Percentiles rank a stretch among this genome's conserved stretches.
These are phyloP conservation scores for Aristolochia contorta DNA, from an alignment of 164 flowering plant species.

Conservation along the genomic window DNA sequence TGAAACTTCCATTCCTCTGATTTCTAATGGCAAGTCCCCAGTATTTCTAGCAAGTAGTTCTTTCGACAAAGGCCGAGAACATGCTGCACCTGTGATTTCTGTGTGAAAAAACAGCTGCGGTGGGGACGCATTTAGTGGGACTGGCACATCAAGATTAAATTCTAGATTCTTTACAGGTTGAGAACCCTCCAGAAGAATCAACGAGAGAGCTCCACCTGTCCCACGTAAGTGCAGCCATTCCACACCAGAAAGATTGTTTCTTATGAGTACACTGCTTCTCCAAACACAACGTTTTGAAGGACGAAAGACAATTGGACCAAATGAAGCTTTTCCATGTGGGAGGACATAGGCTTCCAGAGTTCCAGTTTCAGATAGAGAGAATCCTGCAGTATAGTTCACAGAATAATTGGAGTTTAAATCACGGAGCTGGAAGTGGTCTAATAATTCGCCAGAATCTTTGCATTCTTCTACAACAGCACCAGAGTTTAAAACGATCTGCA, in stretches of 20 bases:
- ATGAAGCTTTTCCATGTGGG: conserved; percentile 45
- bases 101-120: conserved; percentile 13
- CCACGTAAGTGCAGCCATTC: conserved; percentile 69
- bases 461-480: conserved; percentile 55
- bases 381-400: conserved; percentile 35
- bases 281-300: conserved; percentile 64
- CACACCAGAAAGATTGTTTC: conserved; percentile 85
- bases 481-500: conserved; percentile 77
- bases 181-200: conserved; percentile 51
- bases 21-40: conserved; percentile 69
- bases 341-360: conserved; percentile 58
- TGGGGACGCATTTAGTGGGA: conserved; percentile 30
- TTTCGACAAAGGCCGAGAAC: conserved; percentile 38
- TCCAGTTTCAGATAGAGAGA: conserved; percentile 48
- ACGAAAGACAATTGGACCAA: conserved; percentile 73
- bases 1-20: conserved; percentile 50
- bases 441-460: conserved; percentile 23
- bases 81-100: conserved; percentile 21
- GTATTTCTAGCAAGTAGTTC: conserved; percentile 60
- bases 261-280: conserved; percentile 68
- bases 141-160: conserved; percentile 37
- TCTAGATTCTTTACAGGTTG: conserved; percentile 44
- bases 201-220: conserved; percentile 57
- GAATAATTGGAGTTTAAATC: conserved; percentile 21
- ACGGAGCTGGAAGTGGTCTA: conserved; percentile 25